phyloP scores from a whole-genome alignment of 768 basidiomycete genomes.

The Mycena vulgaris region DNA sequence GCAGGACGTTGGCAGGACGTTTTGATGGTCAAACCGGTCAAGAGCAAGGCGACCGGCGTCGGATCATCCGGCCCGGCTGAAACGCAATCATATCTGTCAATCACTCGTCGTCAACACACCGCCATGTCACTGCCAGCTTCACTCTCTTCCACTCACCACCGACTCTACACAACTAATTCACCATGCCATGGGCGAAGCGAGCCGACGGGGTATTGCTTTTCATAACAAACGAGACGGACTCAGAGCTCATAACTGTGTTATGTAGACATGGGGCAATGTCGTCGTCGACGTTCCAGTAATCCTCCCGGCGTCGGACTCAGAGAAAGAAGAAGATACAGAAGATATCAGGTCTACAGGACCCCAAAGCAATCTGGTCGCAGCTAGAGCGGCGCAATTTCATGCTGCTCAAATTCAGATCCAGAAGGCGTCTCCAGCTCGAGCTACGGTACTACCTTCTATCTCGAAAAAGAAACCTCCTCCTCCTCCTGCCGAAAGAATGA shows the following conservation, averaged over 20 bases:
- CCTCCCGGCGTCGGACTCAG: conserved; percentile 25
- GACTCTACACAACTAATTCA: conserved; percentile 22
- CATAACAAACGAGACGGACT: conserved; percentile 9
- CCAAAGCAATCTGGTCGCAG: conserved; percentile 28
- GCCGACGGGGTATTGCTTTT: conserved; percentile 33
- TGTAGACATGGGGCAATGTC: conserved; percentile 35
- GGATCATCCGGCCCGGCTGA: too few species aligned
- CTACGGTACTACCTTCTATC: conserved; percentile 15
- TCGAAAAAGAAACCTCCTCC: conserved; percentile 24
- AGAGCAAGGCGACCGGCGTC: too few species aligned
- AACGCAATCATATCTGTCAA: conserved; percentile 14
- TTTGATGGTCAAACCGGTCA: too few species aligned
- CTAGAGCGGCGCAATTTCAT: conserved; percentile 32
- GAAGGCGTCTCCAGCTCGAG: conserved; percentile 22
- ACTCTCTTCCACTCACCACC: conserved; percentile 25
- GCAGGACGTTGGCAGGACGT: too few species aligned
- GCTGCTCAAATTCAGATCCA: conserved; percentile 30
- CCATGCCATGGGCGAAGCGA: conserved; percentile 36
- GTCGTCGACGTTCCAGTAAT: conserved; percentile 29
- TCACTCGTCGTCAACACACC: conserved; percentile 26
- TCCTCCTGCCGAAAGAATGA: conserved; percentile 19
- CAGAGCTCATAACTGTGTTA: conserved; percentile 24
- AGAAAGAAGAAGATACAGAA: conserved; percentile 12
- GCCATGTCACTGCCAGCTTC: conserved; percentile 19
- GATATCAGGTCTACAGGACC: conserved; percentile 17